Base-by-base conservation (phyloP, 768 basidiomycete species). In the Pisolithus marmoratus region DNA sequence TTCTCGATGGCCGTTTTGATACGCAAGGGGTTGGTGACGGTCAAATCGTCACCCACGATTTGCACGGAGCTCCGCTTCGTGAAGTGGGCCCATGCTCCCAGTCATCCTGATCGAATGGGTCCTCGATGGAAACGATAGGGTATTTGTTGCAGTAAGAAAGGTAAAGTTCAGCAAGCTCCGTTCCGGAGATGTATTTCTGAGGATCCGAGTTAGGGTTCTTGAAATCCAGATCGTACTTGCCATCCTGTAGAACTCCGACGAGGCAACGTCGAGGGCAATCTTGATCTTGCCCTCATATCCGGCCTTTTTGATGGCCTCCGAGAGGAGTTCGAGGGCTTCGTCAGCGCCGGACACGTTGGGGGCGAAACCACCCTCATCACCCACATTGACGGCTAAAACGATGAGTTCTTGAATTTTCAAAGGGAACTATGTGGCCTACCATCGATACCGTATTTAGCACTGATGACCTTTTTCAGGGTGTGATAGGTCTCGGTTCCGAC, bases 91-190 rank as follows among this genome's bases (percentile, higher is more conserved):
- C 96, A 99, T 38, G 94, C 92, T 92, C 93, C 92, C 93, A 97
- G 76, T 99, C 96, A 68, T 99, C 96, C 77, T 99, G 94, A 73
- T 98, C 95, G 74, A 99, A 99, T 70, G 96, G 95, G 71, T 99
- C 96, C 75, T 95, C 94, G 60, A 94, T 81, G 29, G 92, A 94
- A 52, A 91, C 82, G 59, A 97, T 98, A 54, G 94, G 94, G 79
- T 98, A 97, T 74, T 94, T 87, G 73, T 91, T 79, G 68, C 88
- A 73, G 68, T 91, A 90, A 62, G 76, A 64, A 59, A 93, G 70
- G 80, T 98, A 99, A 63, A 94, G 76, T 48, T 94, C 89, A 22
- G 93, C 95, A 64, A 99, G 92, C 75, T 98, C 82, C 48, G 77
- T 74, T 58, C 95, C 96, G 36, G 89, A 77, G 73, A 97, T 87